Evolutionary conservation across 768 basidiomycete species (phyloP).

Genomic region (Boletus pseudo-olivaceus): DNA sequence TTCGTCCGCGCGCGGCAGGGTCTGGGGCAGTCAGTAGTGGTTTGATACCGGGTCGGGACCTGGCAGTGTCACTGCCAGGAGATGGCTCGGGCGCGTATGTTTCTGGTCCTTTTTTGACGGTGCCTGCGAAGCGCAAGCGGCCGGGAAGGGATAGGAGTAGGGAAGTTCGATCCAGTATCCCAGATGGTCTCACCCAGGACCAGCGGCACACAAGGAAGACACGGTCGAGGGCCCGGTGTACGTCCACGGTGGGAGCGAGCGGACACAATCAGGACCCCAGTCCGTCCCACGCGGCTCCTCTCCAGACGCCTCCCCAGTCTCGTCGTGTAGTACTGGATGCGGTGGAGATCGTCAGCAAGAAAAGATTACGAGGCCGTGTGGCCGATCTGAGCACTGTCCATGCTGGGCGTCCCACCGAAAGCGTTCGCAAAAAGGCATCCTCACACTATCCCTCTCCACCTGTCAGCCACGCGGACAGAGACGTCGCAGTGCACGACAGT

Average conservation of each 20-base stretch:
- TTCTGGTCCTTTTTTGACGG: neutral
- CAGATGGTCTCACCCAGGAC: neutral
- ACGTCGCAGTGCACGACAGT: neutral
- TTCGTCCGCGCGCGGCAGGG: neutral
- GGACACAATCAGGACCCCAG: neutral
- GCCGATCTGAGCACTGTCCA: neutral
- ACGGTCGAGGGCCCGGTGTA: neutral
- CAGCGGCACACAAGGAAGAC: neutral
- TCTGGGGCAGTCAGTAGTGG: neutral
- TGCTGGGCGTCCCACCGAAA: neutral
- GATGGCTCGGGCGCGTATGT: neutral
- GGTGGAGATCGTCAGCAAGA: constrained; percentile 14
- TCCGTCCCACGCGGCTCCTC: neutral
- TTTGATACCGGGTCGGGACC: neutral
- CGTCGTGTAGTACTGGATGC: constrained; percentile 16
- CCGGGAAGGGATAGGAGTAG: neutral
- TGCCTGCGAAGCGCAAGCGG: constrained; percentile 2
- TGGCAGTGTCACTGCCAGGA: neutral
- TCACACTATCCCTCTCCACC: constrained; percentile 9
- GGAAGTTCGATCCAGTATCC: neutral
- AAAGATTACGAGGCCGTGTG: too few species aligned
- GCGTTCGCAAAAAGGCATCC: neutral
- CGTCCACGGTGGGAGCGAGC: neutral
- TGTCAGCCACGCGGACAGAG: neutral
- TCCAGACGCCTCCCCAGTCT: neutral